Evolutionary conservation across 2,329 filamentous ascomycete genomes (phyloP).

Genomic region (Scorias spongiosa): DNA sequence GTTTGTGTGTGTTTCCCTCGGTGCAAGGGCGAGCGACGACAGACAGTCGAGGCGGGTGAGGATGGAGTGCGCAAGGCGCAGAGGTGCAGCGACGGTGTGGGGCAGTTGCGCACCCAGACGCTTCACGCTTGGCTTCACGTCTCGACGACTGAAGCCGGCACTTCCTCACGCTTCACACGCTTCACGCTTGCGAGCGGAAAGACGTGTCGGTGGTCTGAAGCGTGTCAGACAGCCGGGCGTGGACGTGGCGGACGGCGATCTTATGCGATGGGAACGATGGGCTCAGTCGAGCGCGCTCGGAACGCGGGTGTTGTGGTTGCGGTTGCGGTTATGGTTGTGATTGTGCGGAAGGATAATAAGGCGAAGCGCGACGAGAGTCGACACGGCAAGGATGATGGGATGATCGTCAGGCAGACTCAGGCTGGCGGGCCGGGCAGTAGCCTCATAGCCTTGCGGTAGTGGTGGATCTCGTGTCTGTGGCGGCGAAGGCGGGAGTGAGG

Average conservation of each 20-base stretch:
- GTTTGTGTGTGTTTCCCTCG: constrained; percentile 1
- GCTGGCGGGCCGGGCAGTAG: no score
- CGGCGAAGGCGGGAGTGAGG: no score
- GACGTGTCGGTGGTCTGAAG: no score
- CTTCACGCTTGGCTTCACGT: neutral
- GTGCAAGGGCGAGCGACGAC: constrained; percentile 1
- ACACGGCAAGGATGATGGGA: no score
- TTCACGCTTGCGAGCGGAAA: no score
- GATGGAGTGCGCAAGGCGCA: neutral
- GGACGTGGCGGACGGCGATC: neutral
- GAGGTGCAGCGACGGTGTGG: neutral
- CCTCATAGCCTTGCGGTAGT: no score
- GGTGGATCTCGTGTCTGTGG: no score
- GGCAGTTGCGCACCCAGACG: neutral
- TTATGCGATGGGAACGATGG: neutral
- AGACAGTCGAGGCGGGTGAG: neutral
- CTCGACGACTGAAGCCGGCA: no score
- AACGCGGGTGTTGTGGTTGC: neutral
- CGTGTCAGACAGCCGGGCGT: no score
- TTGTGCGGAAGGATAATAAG: neutral
- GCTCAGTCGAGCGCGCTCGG: no score
- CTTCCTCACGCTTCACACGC: no score
- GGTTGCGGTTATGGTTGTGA: neutral
- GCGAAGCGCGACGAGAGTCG: neutral
- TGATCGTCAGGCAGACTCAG: no score